These are phyloP conservation scores for Phytophthora palmivora DNA, from an alignment of 352 stramenopile species.

Conservation along the genomic window DNA sequence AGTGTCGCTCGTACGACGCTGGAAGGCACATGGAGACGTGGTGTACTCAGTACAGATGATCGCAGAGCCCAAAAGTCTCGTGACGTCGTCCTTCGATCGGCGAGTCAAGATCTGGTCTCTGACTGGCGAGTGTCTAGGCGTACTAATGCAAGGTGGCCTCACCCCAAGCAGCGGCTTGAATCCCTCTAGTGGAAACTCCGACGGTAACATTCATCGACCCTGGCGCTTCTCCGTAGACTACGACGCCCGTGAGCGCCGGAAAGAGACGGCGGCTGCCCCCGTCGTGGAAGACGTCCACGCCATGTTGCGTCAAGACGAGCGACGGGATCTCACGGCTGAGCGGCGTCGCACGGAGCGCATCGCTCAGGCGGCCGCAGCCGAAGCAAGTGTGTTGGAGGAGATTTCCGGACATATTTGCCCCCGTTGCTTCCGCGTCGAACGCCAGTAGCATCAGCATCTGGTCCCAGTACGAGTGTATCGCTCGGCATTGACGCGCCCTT, in stretches of 20 bases:
- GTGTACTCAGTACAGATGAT: constrained; percentile 84
- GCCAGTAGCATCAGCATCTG: not conserved
- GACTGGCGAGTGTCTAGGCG: constrained; percentile 67
- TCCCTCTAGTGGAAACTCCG: not conserved
- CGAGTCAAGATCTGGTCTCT: constrained; percentile 80
- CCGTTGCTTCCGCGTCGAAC: constrained; percentile 37
- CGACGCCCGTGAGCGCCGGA: constrained; percentile 70
- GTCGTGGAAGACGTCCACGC: constrained; percentile 70
- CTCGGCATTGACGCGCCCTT: constrained; percentile 2
- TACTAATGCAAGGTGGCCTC: constrained; percentile 79
- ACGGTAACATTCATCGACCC: constrained; percentile 26
- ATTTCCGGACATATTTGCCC: constrained; percentile 49
- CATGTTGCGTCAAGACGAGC: constrained; percentile 35
- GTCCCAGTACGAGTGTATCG: not conserved
- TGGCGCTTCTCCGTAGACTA: constrained; percentile 86
- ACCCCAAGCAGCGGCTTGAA: constrained; percentile 32
- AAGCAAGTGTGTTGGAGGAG: constrained; percentile 48
- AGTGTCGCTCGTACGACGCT: constrained; percentile 58
- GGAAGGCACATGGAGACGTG: constrained; percentile 76
- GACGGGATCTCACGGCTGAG: constrained; percentile 28
- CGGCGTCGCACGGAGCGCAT: constrained; percentile 22
- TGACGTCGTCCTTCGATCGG: constrained; percentile 84
- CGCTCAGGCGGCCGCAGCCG: constrained; percentile 21
- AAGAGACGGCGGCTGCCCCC: constrained; percentile 57
- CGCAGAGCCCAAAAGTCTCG: constrained; percentile 64